These are phyloP conservation scores for Neurospora tetraspora DNA, from an alignment of 495 filamentous ascomycete genomes.

Conservation along the genomic window DNA sequence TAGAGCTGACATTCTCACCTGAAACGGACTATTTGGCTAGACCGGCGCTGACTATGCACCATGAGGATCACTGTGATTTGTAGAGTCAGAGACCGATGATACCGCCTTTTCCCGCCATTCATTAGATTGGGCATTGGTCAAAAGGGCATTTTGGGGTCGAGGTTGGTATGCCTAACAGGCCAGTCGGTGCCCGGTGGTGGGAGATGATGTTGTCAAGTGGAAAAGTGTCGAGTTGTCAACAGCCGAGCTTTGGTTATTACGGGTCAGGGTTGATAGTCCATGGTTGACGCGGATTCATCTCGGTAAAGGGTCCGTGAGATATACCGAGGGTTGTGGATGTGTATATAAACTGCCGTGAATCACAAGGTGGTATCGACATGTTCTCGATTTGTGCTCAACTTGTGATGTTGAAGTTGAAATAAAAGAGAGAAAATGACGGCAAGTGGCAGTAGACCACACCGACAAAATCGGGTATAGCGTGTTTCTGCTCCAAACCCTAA, in stretches of 20 bases:
- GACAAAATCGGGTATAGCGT: neutral
- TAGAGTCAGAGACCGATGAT: neutral
- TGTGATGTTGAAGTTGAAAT: neutral
- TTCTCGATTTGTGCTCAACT: neutral
- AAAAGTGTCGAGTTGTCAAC: neutral
- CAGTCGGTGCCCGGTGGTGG: neutral
- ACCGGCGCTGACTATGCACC: neutral
- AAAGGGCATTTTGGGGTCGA: neutral
- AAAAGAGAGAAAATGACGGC: neutral
- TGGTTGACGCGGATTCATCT: neutral
- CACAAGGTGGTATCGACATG: neutral
- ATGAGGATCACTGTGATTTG: neutral
- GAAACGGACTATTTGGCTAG: neutral
- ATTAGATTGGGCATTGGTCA: neutral
- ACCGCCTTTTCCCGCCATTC: neutral
- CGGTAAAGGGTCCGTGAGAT: neutral
- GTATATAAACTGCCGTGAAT: neutral
- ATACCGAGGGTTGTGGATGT: neutral
- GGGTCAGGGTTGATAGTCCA: neutral
- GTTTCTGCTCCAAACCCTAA: neutral
- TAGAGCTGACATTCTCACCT: neutral
- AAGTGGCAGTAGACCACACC: neutral
- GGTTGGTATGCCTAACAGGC: neutral
- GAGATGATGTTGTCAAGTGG: neutral
- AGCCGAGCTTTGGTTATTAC: neutral